Conservation (phyloP, 1,284 basidiomycete genomes). For the Apiotrichum gamsii region DNA sequence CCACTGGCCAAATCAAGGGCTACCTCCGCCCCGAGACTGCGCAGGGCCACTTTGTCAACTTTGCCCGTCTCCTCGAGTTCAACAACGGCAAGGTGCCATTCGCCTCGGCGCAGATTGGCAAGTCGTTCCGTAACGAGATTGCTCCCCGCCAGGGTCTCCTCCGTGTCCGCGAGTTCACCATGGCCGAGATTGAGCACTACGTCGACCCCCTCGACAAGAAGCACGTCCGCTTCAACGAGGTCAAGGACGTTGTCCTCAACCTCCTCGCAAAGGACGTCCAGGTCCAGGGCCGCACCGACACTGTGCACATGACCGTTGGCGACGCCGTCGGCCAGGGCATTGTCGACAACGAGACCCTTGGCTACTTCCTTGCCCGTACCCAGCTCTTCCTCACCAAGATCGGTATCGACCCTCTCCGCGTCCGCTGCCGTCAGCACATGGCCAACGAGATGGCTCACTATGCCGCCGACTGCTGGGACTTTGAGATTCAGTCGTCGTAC, state of each 20-base stretch:
- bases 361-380: conserved; percentile 93
- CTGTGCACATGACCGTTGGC: conserved; percentile 68
- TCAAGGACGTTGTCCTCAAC: conserved; percentile 66
- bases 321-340: conserved; percentile 79
- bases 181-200: conserved; percentile 99
- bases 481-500: conserved; percentile 88
- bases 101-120: conserved; percentile 94
- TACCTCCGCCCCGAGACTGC: conserved; percentile 97
- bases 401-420: conserved; percentile 75
- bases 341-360: conserved; percentile 94
- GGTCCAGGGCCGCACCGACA: conserved; percentile 63
- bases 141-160: conserved; percentile 92
- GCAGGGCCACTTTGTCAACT: conserved; percentile 99
- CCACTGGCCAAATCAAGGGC: conserved; percentile 95
- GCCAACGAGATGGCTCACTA: conserved; percentile 98
- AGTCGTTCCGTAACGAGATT: conserved; percentile 97
- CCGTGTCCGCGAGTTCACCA: conserved; percentile 96
- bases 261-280: conserved; percentile 83
- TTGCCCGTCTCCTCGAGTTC: conserved; percentile 92
- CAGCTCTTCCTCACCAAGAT: conserved; percentile 86
- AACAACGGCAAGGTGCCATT: conserved; percentile 96
- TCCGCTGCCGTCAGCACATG: conserved; percentile 97
- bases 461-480: conserved; percentile 98
- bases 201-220: conserved; percentile 92
- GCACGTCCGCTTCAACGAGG: conserved; percentile 77